A percentile compares a stretch with the other conserved stretches of the same genome.
These are phyloP conservation scores for Pseudomonodictys pantanalensis DNA, from an alignment of 495 filamentous ascomycete genomes.

Conservation along the genomic window DNA sequence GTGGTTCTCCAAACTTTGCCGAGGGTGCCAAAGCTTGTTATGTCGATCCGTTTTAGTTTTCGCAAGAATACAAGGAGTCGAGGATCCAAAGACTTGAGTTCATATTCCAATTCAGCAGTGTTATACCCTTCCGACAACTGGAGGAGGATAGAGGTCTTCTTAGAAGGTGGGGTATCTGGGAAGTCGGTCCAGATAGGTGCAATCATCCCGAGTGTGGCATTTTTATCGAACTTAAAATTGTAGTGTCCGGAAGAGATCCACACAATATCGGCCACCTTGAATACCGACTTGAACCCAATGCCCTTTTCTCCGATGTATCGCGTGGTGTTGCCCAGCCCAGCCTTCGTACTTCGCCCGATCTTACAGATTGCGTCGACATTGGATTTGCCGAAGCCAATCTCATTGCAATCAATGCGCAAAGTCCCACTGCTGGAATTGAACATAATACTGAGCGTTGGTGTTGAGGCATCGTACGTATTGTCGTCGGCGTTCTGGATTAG, in stretches of 20 bases:
- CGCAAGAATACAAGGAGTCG: not conserved
- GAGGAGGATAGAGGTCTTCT: not conserved
- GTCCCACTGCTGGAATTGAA: not conserved
- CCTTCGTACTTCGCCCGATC: not conserved
- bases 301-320: not conserved
- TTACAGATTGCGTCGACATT: not conserved
- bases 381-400: not conserved
- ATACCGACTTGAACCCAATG: not conserved
- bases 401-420: not conserved
- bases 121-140: not conserved
- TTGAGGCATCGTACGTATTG: not conserved
- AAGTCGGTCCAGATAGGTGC: not conserved
- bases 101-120: not conserved
- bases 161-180: not conserved
- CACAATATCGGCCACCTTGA: not conserved
- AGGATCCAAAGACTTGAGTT: not conserved
- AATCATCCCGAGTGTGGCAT: not conserved
- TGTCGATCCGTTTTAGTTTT: not conserved
- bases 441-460: not conserved
- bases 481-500: not conserved
- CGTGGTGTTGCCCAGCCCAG: not conserved
- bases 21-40: not conserved
- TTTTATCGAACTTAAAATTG: not conserved
- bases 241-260: not conserved
- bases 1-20: not conserved